Evolutionary conservation across 2,329 filamentous ascomycete species (phyloP), one percentile per base, ranked within the genome.

Genomic region (Penicillium aurantiogriseum): DNA sequence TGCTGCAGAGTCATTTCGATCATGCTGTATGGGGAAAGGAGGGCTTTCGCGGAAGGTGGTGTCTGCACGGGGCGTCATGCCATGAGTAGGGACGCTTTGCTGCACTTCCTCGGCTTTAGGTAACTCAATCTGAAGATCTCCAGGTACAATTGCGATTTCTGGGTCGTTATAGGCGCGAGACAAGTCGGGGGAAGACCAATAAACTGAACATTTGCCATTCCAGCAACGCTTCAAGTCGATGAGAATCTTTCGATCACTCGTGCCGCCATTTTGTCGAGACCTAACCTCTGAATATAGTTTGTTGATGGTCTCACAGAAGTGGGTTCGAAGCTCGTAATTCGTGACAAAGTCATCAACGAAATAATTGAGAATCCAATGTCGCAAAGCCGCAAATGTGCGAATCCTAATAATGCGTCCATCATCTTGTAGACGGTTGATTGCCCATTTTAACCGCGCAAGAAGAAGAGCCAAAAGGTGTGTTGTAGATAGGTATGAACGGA

Each of bases 341-440:
- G 88, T 76, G 40, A 95, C 85, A 71, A 96, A 99, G 71, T 99
- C 94, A 70, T 99, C 94, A 54, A 90, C 83, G 65, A 97, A 99
- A 74, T 99, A 99, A 73, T 99, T 99, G 61, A 99, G 77, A 56
- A 97, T 92, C 94, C 94, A 99, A 74, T 99, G 94, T 56, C 94
- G 87, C 44, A 97, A 82, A 8, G 94, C 94, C 27, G 97, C 94
- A 77, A 97, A 99, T 0, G 92, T 95, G 42, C 94, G 86, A 17
- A 99, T 95, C 49, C 93, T 86, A n/a, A 97, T 94, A 51, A 99
- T 91, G 70, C 92, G 90, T 39, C 94, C 94, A 56, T 88, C 86
- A 71, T 97, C 91, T 70, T 96, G 91, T 46, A 84, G 79, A 54
- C 90, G 85, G 47, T 84, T 85, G 48, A 97, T 81, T 0, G 94